Evolutionary conservation across 2,329 filamentous ascomycete species (phyloP).

Genomic region (Apiospora malaysiana): DNA sequence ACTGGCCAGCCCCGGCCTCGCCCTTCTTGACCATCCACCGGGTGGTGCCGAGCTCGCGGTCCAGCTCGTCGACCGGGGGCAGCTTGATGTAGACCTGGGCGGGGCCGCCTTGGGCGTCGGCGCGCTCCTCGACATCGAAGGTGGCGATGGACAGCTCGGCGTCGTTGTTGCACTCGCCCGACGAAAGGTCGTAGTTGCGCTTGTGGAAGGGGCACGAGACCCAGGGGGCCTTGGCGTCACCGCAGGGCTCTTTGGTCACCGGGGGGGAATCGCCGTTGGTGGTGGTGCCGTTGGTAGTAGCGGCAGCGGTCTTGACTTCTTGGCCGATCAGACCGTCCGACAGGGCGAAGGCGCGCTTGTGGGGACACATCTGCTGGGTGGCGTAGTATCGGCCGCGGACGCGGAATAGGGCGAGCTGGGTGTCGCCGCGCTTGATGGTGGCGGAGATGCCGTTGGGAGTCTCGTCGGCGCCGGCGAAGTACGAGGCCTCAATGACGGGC

Average conservation of each 20-base stretch:
- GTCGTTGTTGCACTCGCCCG: slow-evolving; percentile 78
- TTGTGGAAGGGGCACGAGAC: slow-evolving; percentile 90
- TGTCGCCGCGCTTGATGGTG: slow-evolving; percentile 84
- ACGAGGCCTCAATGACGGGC: slow-evolving; percentile 72
- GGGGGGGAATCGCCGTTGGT: slow-evolving; percentile 42
- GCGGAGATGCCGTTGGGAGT: slow-evolving; percentile 75
- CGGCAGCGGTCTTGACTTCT: slow-evolving; percentile 43
- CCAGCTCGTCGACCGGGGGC: slow-evolving; percentile 80
- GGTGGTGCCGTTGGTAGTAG: slow-evolving; percentile 29
- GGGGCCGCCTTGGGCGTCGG: slow-evolving; percentile 60
- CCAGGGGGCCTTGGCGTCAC: slow-evolving; percentile 62
- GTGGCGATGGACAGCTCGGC: slow-evolving; percentile 78
- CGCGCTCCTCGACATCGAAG: slow-evolving; percentile 75
- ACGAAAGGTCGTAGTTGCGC: slow-evolving; percentile 80
- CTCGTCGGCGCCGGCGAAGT: slow-evolving; percentile 70
- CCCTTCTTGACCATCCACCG: slow-evolving; percentile 80
- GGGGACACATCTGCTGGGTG: slow-evolving; percentile 93
- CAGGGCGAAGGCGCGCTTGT: slow-evolving; percentile 89
- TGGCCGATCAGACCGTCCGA: slow-evolving; percentile 85
- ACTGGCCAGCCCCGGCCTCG: slow-evolving; percentile 53
- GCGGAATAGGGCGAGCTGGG: slow-evolving; percentile 87
- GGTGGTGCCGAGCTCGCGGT: slow-evolving; percentile 76
- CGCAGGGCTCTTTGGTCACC: slow-evolving; percentile 24
- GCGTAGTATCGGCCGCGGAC: slow-evolving; percentile 82
- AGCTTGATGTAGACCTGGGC: slow-evolving; percentile 77